Evolutionary conservation across 2,329 filamentous ascomycete species (phyloP).

Genomic region (Neonectria ditissima): DNA sequence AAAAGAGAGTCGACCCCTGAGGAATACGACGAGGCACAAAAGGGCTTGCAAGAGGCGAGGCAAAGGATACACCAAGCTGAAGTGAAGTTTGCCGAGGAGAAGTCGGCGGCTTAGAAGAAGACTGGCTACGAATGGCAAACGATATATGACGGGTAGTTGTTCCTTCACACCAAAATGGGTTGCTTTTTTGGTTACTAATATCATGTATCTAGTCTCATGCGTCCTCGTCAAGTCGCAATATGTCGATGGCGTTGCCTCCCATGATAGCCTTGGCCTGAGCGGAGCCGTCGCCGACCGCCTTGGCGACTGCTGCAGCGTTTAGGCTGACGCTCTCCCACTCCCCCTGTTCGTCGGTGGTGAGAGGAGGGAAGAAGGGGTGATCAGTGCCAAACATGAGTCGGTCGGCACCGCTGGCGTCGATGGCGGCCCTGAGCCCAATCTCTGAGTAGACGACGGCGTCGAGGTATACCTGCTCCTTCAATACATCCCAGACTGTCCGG

Average conservation of each 20-base stretch:
- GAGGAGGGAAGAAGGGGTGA: slow-evolving; percentile 86
- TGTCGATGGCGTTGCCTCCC: slow-evolving; percentile 68
- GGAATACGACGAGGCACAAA: slow-evolving; percentile 47
- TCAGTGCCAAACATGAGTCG: slow-evolving; percentile 85
- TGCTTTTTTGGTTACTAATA: slow-evolving; percentile 37
- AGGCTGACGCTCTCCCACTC: slow-evolving; percentile 77
- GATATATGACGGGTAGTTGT: slow-evolving; percentile 36
- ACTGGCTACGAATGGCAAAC: slow-evolving; percentile 9
- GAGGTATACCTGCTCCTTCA: slow-evolving; percentile 82
- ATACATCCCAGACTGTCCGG: slow-evolving; percentile 66
- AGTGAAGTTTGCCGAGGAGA: slow-evolving; percentile 50
- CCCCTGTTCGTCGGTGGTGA: slow-evolving; percentile 69
- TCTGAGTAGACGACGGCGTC: slow-evolving; percentile 89
- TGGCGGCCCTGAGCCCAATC: slow-evolving; percentile 77
- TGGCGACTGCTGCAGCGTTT: slow-evolving; percentile 64
- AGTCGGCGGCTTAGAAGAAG: slow-evolving; percentile 29
- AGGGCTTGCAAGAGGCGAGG: slow-evolving; percentile 46
- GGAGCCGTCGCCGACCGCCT: slow-evolving; percentile 60
- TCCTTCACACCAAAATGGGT: slow-evolving; percentile 32
- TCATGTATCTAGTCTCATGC: slow-evolving; percentile 34
- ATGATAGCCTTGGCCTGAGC: slow-evolving; percentile 64
- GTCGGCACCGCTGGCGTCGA: slow-evolving; percentile 75
- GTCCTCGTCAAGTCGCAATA: slow-evolving; percentile 55
- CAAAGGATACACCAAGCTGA: slow-evolving; percentile 53
- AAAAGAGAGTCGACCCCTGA: slow-evolving; percentile 42